These are phyloP conservation scores for Apiotrichum veenhuisii DNA, from an alignment of 1,284 basidiomycete species.

Conservation along the genomic window DNA sequence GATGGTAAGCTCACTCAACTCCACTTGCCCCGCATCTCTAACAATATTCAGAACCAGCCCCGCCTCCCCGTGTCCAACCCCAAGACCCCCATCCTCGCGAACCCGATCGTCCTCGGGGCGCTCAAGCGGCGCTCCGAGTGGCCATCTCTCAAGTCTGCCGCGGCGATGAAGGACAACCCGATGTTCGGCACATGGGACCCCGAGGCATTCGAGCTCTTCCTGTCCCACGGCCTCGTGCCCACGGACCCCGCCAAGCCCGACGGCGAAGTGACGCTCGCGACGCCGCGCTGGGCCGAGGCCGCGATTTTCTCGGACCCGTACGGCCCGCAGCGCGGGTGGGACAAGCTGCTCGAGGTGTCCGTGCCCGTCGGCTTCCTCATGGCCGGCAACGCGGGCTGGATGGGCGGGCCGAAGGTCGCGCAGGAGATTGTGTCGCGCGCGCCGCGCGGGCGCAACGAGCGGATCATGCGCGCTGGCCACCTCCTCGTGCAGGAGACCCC, in stretches of 20 bases:
- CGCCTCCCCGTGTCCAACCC: not conserved
- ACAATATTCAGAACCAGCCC: not conserved
- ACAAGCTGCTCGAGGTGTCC: slow-evolving; percentile 27
- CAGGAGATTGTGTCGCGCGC: slow-evolving; percentile 25
- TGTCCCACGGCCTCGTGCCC: slow-evolving; percentile 61
- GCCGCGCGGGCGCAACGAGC: slow-evolving; percentile 26
- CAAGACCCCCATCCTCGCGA: not conserved
- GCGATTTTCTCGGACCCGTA: slow-evolving; percentile 33
- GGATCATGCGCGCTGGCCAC: slow-evolving; percentile 34
- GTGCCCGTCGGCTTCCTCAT: slow-evolving; percentile 37
- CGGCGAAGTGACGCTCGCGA: slow-evolving; percentile 31
- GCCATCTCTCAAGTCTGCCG: slow-evolving; percentile 58
- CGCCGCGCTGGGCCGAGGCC: slow-evolving; percentile 36
- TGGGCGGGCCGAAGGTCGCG: slow-evolving; percentile 20
- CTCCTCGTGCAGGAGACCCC: slow-evolving; percentile 42
- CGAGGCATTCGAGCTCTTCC: slow-evolving; percentile 59
- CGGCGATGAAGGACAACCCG: slow-evolving; percentile 54
- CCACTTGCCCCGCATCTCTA: not conserved
- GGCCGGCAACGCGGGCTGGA: slow-evolving; percentile 21
- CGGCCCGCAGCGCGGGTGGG: slow-evolving; percentile 32
- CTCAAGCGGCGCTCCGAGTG: slow-evolving; percentile 63
- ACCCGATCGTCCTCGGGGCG: slow-evolving; percentile 50
- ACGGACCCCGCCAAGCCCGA: slow-evolving; percentile 16
- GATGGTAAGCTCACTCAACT: slow-evolving; percentile 28
- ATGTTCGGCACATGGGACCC: slow-evolving; percentile 53